Evolutionary conservation across 192 early-diverging fungal species (phyloP).

Genomic region (Coemansia asiatica): DNA sequence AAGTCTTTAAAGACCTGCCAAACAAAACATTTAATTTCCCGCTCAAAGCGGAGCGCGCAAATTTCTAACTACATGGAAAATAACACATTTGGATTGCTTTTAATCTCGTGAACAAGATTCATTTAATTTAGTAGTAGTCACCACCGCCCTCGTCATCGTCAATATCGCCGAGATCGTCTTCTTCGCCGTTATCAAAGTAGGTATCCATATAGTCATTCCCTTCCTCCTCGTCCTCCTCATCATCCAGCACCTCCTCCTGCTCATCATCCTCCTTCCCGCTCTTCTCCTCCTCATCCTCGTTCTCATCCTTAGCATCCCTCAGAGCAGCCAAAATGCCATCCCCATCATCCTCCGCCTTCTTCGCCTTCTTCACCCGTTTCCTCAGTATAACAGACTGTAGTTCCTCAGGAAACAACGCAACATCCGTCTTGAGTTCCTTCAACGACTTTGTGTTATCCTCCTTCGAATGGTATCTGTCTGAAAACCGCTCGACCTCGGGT

Average conservation of each 20-base stretch:
- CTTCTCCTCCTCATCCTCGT: slow-evolving; percentile 28
- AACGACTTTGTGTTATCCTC: slow-evolving; percentile 17
- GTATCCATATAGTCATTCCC: slow-evolving; percentile 53
- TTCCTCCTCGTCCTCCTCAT: slow-evolving; percentile 51
- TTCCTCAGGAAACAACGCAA: slow-evolving; percentile 49
- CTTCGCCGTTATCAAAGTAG: slow-evolving; percentile 57
- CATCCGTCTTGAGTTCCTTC: slow-evolving; percentile 35
- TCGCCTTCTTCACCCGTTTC: slow-evolving; percentile 33
- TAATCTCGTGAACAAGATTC: no score
- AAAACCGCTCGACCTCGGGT: slow-evolving; percentile 49
- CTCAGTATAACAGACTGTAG: slow-evolving; percentile 33
- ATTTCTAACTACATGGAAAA: no score
- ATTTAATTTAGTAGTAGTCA: slow-evolving; percentile 22
- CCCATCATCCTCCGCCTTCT: slow-evolving; percentile 10
- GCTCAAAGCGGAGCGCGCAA: background rate
- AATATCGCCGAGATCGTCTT: slow-evolving; percentile 48
- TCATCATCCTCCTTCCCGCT: slow-evolving; percentile 27
- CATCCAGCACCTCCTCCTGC: slow-evolving; percentile 8
- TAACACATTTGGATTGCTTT: no score
- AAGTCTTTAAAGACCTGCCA: background rate
- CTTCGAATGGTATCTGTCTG: slow-evolving; percentile 38
- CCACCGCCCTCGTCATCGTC: slow-evolving; percentile 53
- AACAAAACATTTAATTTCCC: background rate
- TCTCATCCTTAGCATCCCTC: slow-evolving; percentile 32
- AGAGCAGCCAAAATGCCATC: slow-evolving; percentile 29